phyloP scores from a whole-genome alignment of 2,329 filamentous ascomycete species.

The Phoma sp. region DNA sequence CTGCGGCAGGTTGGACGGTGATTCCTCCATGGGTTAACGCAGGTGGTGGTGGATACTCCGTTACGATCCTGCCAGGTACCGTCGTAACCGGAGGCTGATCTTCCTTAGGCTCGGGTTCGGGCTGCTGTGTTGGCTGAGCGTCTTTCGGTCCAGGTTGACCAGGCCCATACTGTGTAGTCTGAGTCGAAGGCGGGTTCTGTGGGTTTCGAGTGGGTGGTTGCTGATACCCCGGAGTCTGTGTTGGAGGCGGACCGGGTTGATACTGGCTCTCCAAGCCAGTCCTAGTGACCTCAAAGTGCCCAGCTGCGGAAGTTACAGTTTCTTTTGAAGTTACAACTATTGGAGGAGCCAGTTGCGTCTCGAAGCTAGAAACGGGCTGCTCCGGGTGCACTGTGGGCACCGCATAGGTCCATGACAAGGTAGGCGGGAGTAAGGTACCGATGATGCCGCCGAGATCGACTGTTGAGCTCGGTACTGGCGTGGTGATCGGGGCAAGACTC shows the following conservation, averaged over 20 bases:
- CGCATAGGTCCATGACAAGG: neutral
- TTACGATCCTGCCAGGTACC: neutral
- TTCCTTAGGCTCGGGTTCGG: neutral
- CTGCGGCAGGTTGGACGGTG: neutral
- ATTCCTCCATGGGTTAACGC: neutral
- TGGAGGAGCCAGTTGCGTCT: too few relatives aligned
- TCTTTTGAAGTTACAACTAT: too few relatives aligned
- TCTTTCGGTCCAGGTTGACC: conserved; percentile 1
- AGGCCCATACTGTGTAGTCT: neutral
- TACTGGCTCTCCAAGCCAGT: neutral
- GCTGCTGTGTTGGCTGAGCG: neutral
- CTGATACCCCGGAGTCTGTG: too few relatives aligned
- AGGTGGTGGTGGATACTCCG: neutral
- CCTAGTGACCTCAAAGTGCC: neutral
- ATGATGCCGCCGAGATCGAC: neutral
- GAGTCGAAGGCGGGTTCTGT: too few relatives aligned
- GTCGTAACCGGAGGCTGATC: neutral
- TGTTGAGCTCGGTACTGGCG: too few relatives aligned
- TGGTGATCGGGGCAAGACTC: neutral
- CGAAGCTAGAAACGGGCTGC: neutral
- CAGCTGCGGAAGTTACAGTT: neutral
- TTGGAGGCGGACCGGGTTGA: too few relatives aligned
- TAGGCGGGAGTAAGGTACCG: neutral
- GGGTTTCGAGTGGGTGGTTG: too few relatives aligned
- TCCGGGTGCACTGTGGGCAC: conserved; percentile 1